phyloP scores from a whole-genome alignment of 345 rosid genomes.

The Pistacia vera region DNA sequence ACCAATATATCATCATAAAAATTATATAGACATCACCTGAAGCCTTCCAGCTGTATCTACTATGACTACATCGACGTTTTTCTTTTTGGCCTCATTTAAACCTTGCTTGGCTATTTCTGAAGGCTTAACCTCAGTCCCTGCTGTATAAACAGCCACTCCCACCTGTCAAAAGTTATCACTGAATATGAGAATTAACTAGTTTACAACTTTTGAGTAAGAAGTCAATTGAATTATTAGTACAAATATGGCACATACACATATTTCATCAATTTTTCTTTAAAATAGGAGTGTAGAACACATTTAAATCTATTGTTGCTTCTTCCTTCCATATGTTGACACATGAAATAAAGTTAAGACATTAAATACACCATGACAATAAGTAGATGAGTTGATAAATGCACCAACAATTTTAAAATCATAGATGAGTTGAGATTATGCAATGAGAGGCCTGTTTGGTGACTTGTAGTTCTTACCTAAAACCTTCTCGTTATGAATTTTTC shows the following conservation, averaged over 20 bases:
- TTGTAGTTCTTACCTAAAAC: constrained; percentile 4
- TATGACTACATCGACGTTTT: constrained; percentile 82
- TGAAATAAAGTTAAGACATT: not conserved
- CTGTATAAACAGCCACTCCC: constrained; percentile 83
- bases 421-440: not conserved
- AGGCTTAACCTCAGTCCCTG: constrained; percentile 86
- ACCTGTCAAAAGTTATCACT: constrained; percentile 64
- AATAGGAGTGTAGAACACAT: not conserved
- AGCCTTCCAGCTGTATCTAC: constrained; percentile 99
- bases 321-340: constrained; percentile 2
- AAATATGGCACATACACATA: not conserved
- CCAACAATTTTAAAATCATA: not conserved
- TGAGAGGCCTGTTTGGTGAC: not conserved
- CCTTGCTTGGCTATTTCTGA: constrained; percentile 91
- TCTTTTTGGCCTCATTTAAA: constrained; percentile 77
- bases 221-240: not conserved
- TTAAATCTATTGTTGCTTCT: not conserved
- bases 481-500: not conserved
- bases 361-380: not conserved
- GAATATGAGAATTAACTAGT: constrained; percentile 26
- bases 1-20: constrained; percentile 1
- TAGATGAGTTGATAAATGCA: not conserved
- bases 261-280: not conserved
- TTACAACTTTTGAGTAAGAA: constrained; percentile 1
- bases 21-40: constrained; percentile 56